Conservation (phyloP, 2,329 filamentous ascomycete species). For the Blastomyces parvus region DNA sequence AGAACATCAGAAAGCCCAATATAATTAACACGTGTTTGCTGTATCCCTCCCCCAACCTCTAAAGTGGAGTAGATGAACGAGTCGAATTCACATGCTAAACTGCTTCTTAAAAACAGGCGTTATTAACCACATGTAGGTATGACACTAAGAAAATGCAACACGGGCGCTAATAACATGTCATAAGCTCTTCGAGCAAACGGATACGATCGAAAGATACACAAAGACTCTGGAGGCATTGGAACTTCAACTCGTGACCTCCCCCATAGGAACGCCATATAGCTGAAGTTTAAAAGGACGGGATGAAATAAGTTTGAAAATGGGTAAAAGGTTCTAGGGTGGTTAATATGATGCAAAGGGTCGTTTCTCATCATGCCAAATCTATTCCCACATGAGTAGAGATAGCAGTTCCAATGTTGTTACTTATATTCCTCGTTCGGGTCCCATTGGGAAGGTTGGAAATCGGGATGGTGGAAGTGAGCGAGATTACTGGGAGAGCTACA, state of each 20-base stretch:
- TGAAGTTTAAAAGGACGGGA: neutral
- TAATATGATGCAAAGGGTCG: neutral
- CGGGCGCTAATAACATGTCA: conserved; percentile 1
- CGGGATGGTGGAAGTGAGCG: conserved; percentile 38
- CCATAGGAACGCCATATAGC: conserved; percentile 1
- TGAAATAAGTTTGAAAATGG: neutral
- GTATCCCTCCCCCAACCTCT: neutral
- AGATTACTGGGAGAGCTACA: conserved; percentile 37
- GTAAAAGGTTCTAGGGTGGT: neutral
- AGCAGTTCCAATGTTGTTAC: conserved; percentile 3
- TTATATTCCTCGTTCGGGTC: conserved; percentile 32
- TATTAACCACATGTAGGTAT: neutral
- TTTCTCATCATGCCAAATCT: conserved; percentile 1
- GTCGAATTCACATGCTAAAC: neutral
- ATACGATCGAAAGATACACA: neutral
- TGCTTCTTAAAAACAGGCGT: neutral
- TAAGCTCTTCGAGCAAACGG: neutral
- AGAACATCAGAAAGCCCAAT: neutral
- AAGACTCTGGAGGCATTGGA: neutral
- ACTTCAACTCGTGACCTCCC: neutral
- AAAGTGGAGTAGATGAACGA: neutral
- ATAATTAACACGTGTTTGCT: neutral
- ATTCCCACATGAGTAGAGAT: neutral
- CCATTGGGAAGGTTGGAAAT: conserved; percentile 40
- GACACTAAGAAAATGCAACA: conserved; percentile 1